Evolutionary conservation across 768 basidiomycete genomes (phyloP).

Genomic region (Cyclocybe cylindracea): DNA sequence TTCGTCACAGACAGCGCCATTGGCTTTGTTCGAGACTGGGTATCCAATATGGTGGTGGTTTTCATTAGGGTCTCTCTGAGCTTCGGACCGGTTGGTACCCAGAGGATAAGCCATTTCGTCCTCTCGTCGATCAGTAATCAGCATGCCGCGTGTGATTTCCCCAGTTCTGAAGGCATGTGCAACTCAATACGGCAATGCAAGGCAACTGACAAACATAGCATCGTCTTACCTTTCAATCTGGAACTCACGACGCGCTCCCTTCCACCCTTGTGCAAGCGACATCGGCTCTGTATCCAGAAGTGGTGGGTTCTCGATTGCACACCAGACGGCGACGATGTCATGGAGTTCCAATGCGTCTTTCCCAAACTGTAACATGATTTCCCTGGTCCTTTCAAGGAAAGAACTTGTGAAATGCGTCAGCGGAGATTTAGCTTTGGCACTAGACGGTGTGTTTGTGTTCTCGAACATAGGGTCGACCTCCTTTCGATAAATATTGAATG

Average conservation of each 20-base stretch:
- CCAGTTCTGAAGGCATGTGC: constrained; percentile 48
- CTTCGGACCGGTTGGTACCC: constrained; percentile 63
- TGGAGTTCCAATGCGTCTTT: constrained; percentile 89
- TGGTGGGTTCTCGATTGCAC: constrained; percentile 73
- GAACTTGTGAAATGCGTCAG: constrained; percentile 78
- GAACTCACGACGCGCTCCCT: constrained; percentile 50
- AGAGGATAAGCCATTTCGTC: constrained; percentile 66
- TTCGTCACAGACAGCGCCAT: background rate
- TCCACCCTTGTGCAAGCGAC: constrained; percentile 55
- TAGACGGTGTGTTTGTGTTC: constrained; percentile 49
- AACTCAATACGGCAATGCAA: background rate
- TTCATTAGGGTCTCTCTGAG: constrained; percentile 38
- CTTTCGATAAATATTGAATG: constrained; percentile 62
- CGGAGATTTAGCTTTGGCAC: constrained; percentile 48
- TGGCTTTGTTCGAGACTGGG: background rate
- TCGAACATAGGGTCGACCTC: constrained; percentile 65
- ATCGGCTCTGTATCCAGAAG: constrained; percentile 25
- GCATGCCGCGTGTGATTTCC: constrained; percentile 84
- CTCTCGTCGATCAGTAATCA: constrained; percentile 77
- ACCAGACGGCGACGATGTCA: constrained; percentile 90
- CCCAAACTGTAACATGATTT: constrained; percentile 78
- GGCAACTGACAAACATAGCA: background rate
- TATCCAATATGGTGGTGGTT: background rate
- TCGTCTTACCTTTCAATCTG: constrained; percentile 64
- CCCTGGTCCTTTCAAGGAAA: constrained; percentile 72